A percentile compares a stretch with the other conserved stretches of the same genome.
Evolutionary conservation across 2,329 filamentous ascomycete genomes (phyloP).

Genomic region (Aspergillaceae sp.): DNA sequence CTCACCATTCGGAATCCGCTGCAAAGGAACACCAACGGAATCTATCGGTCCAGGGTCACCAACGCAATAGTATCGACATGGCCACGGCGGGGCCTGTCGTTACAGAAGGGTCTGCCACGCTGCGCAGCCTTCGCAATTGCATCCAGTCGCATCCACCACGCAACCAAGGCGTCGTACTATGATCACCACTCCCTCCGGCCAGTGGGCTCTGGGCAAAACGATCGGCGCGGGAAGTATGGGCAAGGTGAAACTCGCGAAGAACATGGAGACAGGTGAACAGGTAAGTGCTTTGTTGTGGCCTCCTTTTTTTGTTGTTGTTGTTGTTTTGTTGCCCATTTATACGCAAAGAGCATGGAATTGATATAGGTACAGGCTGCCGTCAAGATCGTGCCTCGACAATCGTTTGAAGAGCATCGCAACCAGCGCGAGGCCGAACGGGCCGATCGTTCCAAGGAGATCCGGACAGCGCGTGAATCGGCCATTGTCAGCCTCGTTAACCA

Average conservation of each 20-base stretch:
- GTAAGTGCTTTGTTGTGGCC: conserved; percentile 40
- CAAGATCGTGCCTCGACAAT: conserved; percentile 90
- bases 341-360: neutral
- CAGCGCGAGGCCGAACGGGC: conserved; percentile 73
- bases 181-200: conserved; percentile 80
- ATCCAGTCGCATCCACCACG: conserved; percentile 23
- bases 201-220: conserved; percentile 93
- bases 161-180: conserved; percentile 59
- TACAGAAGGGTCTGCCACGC: conserved; percentile 48
- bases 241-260: conserved; percentile 92
- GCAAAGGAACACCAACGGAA: conserved; percentile 35
- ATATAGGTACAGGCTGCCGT: conserved; percentile 64
- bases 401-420: conserved; percentile 70
- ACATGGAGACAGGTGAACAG: conserved; percentile 83
- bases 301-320: neutral
- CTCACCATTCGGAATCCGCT: conserved; percentile 47
- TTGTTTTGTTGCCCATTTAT: too few species aligned
- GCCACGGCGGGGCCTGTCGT: conserved; percentile 41
- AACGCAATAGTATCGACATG: conserved; percentile 38
- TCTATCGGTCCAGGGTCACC: conserved; percentile 33
- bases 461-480: conserved; percentile 88
- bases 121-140: conserved; percentile 32
- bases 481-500: conserved; percentile 92
- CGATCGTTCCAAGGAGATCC: conserved; percentile 92
- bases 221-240: conserved; percentile 98